These are phyloP conservation scores for Aspergillus sclerotiicarbonarius DNA, from an alignment of 495 filamentous ascomycete species.

Conservation along the genomic window DNA sequence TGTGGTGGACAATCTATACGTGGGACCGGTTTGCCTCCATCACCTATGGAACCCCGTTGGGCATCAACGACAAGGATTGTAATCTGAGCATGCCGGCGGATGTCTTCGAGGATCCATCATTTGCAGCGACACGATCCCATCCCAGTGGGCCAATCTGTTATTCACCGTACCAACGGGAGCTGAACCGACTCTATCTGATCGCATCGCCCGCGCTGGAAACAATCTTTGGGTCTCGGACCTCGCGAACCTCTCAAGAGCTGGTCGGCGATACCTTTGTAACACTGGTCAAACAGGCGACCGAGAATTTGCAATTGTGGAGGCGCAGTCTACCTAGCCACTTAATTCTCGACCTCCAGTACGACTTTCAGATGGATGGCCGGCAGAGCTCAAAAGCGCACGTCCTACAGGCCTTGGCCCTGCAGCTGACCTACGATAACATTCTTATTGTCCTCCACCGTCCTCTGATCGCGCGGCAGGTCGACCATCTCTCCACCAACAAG, in stretches of 20 bases:
- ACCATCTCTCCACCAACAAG: constrained; percentile 19
- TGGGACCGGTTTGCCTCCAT: constrained; percentile 39
- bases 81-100: constrained; percentile 33
- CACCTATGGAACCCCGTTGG: constrained; percentile 32
- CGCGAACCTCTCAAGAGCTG: constrained; percentile 16
- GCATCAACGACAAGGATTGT: constrained; percentile 37
- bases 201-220: constrained; percentile 28
- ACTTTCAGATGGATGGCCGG: constrained; percentile 17
- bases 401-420: constrained; percentile 29
- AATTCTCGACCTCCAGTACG: constrained; percentile 21
- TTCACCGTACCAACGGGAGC: constrained; percentile 32
- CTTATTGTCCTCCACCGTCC: constrained; percentile 35
- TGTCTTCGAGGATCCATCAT: constrained; percentile 23
- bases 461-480: constrained; percentile 27
- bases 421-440: constrained; percentile 36
- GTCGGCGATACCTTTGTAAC: constrained; percentile 20
- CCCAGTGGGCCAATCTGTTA: constrained; percentile 21
- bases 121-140: constrained; percentile 8
- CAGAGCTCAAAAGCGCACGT: constrained; percentile 22
- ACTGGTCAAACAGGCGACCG: constrained; percentile 20
- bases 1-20: constrained; percentile 41
- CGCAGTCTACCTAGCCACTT: constrained; percentile 22
- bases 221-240: constrained; percentile 31
- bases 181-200: constrained; percentile 34
- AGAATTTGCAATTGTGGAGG: constrained; percentile 26